These are phyloP conservation scores for slime mould (Dictyostelium discoideum) DNA, from an alignment of 78 protist genomes.

Conservation along the genomic window DNA sequence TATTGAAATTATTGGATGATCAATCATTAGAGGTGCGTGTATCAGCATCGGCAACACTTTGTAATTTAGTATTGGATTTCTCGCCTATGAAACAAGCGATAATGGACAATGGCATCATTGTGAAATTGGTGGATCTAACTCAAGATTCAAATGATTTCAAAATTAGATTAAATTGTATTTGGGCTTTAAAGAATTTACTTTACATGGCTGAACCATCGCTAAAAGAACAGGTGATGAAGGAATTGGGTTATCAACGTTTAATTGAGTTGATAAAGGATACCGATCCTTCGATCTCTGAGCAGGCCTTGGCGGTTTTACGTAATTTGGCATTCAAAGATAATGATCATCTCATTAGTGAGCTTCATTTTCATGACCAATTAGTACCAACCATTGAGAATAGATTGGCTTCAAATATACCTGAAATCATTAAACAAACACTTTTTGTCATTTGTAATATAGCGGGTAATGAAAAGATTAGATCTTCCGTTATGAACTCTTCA, in stretches of 20 bases:
- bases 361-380: background rate
- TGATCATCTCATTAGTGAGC: constrained; percentile 7
- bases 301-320: constrained; percentile 50
- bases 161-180: constrained; percentile 60
- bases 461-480: constrained; percentile 31
- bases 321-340: constrained; percentile 68
- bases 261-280: constrained; percentile 15
- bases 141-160: constrained; percentile 9
- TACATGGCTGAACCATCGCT: constrained; percentile 34
- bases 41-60: constrained; percentile 78
- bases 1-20: constrained; percentile 68
- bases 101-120: constrained; percentile 79
- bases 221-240: constrained; percentile 38
- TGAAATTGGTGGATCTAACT: constrained; percentile 39
- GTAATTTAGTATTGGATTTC: constrained; percentile 84
- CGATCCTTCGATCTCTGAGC: constrained; percentile 41
- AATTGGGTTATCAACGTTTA: constrained; percentile 6
- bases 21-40: constrained; percentile 55
- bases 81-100: constrained; percentile 85
- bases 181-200: constrained; percentile 86
- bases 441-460: constrained; percentile 73
- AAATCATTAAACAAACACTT: constrained; percentile 42
- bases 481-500: constrained; percentile 31
- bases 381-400: constrained; percentile 15
- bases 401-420: background rate